These are phyloP conservation scores for Coffea eugenioides DNA, from an alignment of 257 asterid species.

Conservation along the genomic window DNA sequence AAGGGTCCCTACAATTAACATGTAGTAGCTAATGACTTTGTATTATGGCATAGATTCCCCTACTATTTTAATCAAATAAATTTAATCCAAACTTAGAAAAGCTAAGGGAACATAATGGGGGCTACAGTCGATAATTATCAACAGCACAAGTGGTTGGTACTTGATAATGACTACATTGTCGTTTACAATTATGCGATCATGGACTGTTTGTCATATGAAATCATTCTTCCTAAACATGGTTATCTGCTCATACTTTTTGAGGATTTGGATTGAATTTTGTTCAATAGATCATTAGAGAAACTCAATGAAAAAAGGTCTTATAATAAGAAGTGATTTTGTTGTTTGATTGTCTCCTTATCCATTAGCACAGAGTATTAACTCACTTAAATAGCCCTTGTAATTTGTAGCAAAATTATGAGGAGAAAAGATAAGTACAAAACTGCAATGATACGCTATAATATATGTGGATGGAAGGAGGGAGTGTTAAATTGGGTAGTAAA, in stretches of 20 bases:
- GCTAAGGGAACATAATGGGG: conserved; percentile 9
- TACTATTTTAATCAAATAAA: background rate
- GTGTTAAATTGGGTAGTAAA: too few species aligned
- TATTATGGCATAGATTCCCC: conserved; percentile 9
- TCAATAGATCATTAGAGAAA: background rate
- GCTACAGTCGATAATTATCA: conserved; percentile 5
- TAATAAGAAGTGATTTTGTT: background rate
- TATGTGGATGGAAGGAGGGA: too few species aligned
- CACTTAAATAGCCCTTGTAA: background rate
- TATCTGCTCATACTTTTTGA: background rate
- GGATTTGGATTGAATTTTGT: background rate
- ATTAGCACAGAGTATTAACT: background rate
- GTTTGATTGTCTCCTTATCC: background rate
- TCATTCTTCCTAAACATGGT: background rate
- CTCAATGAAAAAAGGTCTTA: background rate
- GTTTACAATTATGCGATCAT: background rate
- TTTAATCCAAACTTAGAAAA: background rate
- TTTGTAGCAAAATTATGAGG: background rate
- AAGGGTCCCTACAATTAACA: conserved; percentile 9
- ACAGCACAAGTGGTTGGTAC: conserved; percentile 1
- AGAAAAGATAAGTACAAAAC: background rate
- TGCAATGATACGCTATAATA: too few species aligned
- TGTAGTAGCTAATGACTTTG: background rate
- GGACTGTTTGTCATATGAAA: background rate
- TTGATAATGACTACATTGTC: conserved; percentile 10